Evolutionary conservation across 1,139 yeast genomes (phyloP).

Genomic region (Saccharomyces hybrid): DNA sequence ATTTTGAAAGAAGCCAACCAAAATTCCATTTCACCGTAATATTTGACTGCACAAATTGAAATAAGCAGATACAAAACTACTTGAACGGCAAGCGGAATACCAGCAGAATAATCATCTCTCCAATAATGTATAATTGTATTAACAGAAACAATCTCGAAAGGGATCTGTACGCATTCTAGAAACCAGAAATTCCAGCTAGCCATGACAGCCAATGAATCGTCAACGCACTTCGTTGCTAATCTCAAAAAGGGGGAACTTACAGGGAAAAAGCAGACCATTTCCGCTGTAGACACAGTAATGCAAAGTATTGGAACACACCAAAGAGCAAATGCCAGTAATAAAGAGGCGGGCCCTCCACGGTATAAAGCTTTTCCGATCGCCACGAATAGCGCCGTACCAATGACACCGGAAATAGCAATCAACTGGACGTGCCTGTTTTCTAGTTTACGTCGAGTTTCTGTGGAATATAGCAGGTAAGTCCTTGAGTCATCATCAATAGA

Average conservation of each 20-base stretch:
- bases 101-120: conserved; percentile 67
- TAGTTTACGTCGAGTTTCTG: conserved; percentile 35
- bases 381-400: conserved; percentile 73
- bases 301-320: conserved; percentile 58
- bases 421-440: conserved; percentile 62
- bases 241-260: conserved; percentile 58
- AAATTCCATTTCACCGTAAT: conserved; percentile 74
- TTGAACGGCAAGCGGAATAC: conserved; percentile 55
- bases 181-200: conserved; percentile 78
- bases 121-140: conserved; percentile 73
- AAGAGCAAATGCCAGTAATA: conserved; percentile 54
- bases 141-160: conserved; percentile 75
- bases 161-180: conserved; percentile 66
- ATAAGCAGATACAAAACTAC: conserved; percentile 53
- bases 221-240: conserved; percentile 48
- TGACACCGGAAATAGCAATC: conserved; percentile 78
- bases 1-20: conserved; percentile 74
- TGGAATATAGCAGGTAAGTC: conserved; percentile 11
- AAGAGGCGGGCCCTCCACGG: conserved; percentile 71
- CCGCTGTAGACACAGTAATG: conserved; percentile 68
- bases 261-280: conserved; percentile 76
- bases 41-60: conserved; percentile 62
- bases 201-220: conserved; percentile 68
- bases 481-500: conserved; percentile 11
- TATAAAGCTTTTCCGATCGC: conserved; percentile 64